Conservation (phyloP, 352 stramenopile species). For the Globisporangium ultimum region DNA sequence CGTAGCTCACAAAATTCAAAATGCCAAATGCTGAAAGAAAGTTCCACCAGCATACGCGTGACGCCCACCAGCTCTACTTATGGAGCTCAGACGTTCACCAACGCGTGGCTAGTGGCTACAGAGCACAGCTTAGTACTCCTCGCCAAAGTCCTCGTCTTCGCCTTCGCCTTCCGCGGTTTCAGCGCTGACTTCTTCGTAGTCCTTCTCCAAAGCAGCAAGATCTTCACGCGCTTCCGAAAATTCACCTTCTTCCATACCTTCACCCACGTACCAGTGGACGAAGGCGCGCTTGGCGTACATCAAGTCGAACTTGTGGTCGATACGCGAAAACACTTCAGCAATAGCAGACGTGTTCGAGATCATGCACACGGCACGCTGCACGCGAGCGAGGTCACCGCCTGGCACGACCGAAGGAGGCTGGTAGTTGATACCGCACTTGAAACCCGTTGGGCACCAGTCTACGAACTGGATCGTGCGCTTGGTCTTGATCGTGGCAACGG, state of each 20-base stretch:
- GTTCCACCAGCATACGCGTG: too few relatives aligned
- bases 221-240: slow-evolving; percentile 98
- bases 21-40: too few relatives aligned
- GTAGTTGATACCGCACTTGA: slow-evolving; percentile 99
- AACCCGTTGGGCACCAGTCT: slow-evolving; percentile 98
- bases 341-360: slow-evolving; percentile 99
- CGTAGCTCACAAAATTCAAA: too few relatives aligned
- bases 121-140: slow-evolving; percentile 71
- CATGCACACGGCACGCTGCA: slow-evolving; percentile 98
- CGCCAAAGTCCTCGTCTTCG: slow-evolving; percentile 90
- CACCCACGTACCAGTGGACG: slow-evolving; percentile 98
- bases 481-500: slow-evolving; percentile 98
- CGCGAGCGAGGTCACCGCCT: slow-evolving; percentile 94
- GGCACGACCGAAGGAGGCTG: slow-evolving; percentile 96
- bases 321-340: slow-evolving; percentile 96
- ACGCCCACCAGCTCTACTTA: not conserved
- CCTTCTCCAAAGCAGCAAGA: slow-evolving; percentile 97
- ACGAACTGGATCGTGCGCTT: slow-evolving; percentile 99
- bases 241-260: slow-evolving; percentile 99
- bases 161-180: slow-evolving; percentile 94
- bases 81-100: not conserved
- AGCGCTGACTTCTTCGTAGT: slow-evolving; percentile 98
- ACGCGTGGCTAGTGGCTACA: not conserved
- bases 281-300: slow-evolving; percentile 99
- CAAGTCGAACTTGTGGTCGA: slow-evolving; percentile 99